Evolutionary conservation across 2,329 filamentous ascomycete species (phyloP), one percentile per base, ranked within the genome.

Genomic region (Cryphonectria nitschkei): DNA sequence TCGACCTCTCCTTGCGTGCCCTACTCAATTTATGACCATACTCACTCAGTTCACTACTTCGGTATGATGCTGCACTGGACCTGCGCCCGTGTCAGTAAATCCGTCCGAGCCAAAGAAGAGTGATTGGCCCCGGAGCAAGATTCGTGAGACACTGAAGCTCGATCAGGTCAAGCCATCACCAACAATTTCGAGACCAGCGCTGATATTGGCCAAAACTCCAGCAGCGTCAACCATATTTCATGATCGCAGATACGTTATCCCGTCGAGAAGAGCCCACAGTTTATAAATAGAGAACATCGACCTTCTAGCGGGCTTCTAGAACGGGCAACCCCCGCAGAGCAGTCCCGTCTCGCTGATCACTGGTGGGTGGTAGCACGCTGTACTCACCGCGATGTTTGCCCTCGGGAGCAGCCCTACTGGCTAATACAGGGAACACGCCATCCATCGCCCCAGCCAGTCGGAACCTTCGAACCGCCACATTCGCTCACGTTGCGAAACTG

Each of bases 241-340:
- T 56, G 52, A 29, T 29, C 54, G 16, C 19, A 50, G 19, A 50
- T 22, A 19, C 46, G 46, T 19, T 19, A 19, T 32, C 6, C 29
- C 13, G 13, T 16, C 54, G 14, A 32, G 26, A 19, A 32, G 54
- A 19, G 29, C 26, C 26, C 34, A 16, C 16, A 62, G 22, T 41
- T 46, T 26, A 62, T 62, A 62, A 62, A 62, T 62, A 39, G 34
- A 34, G 34, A n/a, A 64, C 32, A 3, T n/a, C 37, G 22, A 64
- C 39, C 61, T 64, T 64, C 61, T 43, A 64, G n/a, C 26, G n/a
- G 61, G 14, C 61, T 64, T 64, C 61, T 64, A 46, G 61, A 64
- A 64, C n/a, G 61, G 61, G 39, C n/a, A 29, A 16, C 61, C 41
- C 41, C 61, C 39, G 39, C 61, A 62, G 19, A 39, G 34, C 16